phyloP scores from a whole-genome alignment of 1,284 basidiomycete genomes.

The Apiotrichum gamsii region DNA sequence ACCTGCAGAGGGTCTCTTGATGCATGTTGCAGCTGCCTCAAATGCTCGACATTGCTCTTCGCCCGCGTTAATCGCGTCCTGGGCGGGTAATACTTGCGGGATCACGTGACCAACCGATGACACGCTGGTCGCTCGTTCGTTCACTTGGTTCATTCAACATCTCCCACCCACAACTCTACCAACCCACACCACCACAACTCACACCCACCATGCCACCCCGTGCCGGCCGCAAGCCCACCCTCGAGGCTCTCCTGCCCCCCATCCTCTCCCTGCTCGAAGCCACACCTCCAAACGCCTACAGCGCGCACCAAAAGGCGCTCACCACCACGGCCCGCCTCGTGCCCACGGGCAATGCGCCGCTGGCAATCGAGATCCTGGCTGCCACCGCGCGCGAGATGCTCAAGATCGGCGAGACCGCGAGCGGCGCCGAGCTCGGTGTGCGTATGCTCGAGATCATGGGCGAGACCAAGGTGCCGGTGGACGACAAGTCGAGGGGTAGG shows the following conservation, averaged over 20 bases:
- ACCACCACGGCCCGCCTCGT: slow-evolving; percentile 82
- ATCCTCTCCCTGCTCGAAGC: slow-evolving; percentile 38
- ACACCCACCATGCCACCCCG: slow-evolving; percentile 39
- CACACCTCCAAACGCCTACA: slow-evolving; percentile 58
- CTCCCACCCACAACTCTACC: not conserved
- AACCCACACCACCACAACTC: not conserved
- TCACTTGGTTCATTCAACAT: too few relatives aligned
- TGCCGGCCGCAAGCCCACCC: slow-evolving; percentile 28
- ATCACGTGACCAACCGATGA: slow-evolving; percentile 1
- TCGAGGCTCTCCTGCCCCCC: slow-evolving; percentile 42
- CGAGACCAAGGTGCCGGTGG: slow-evolving; percentile 60
- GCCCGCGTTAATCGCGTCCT: too few relatives aligned
- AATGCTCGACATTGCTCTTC: too few relatives aligned
- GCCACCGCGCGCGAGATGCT: slow-evolving; percentile 74
- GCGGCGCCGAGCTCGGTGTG: slow-evolving; percentile 70
- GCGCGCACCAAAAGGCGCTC: slow-evolving; percentile 88
- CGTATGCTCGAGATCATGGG: slow-evolving; percentile 78
- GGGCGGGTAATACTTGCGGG: too few relatives aligned
- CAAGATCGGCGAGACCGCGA: slow-evolving; percentile 78
- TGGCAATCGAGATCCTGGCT: slow-evolving; percentile 81
- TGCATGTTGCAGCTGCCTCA: too few relatives aligned
- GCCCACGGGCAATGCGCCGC: slow-evolving; percentile 68
- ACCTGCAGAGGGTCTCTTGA: too few relatives aligned
- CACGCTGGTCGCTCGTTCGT: not conserved
- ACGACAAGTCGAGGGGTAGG: slow-evolving; percentile 62